Evolutionary conservation across 495 filamentous ascomycete genomes (phyloP).

Genomic region (Trichodelitschia bisporula): DNA sequence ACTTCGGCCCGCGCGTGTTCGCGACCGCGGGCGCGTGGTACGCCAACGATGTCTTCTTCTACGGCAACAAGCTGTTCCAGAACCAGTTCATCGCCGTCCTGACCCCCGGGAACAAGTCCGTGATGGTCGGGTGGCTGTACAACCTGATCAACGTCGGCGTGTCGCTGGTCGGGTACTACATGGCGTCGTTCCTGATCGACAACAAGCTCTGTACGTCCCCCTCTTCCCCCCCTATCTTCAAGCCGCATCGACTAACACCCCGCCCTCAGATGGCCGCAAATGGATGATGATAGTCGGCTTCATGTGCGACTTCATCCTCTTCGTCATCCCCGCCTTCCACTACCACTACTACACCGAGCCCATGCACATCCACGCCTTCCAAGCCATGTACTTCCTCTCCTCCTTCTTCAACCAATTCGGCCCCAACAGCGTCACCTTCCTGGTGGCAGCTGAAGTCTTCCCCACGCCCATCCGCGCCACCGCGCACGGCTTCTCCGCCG

Average conservation of each 20-base stretch:
- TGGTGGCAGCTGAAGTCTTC: constrained; percentile 77
- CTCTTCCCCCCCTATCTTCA: neutral
- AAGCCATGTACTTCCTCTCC: constrained; percentile 78
- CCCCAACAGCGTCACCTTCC: constrained; percentile 76
- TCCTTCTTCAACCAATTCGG: constrained; percentile 96
- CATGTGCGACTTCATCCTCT: constrained; percentile 64
- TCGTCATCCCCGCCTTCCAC: constrained; percentile 62
- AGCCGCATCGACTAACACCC: neutral
- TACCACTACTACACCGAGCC: constrained; percentile 49
- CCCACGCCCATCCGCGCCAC: constrained; percentile 75
- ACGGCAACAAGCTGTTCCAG: constrained; percentile 95
- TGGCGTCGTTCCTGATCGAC: constrained; percentile 58
- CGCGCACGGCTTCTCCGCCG: constrained; percentile 74
- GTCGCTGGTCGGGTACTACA: constrained; percentile 62
- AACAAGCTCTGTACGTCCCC: constrained; percentile 39
- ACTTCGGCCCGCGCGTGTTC: constrained; percentile 65
- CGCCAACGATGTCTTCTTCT: constrained; percentile 88
- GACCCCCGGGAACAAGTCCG: constrained; percentile 29
- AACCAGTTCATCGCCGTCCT: constrained; percentile 60
- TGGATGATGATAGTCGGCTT: constrained; percentile 84
- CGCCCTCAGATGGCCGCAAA: constrained; percentile 39
- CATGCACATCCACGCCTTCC: constrained; percentile 49
- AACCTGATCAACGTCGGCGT: constrained; percentile 70
- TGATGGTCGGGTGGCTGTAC: constrained; percentile 75
- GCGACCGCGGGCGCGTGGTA: constrained; percentile 73